Base-by-base conservation (phyloP, 805 yeast genomes). In the Candida incommunis region DNA sequence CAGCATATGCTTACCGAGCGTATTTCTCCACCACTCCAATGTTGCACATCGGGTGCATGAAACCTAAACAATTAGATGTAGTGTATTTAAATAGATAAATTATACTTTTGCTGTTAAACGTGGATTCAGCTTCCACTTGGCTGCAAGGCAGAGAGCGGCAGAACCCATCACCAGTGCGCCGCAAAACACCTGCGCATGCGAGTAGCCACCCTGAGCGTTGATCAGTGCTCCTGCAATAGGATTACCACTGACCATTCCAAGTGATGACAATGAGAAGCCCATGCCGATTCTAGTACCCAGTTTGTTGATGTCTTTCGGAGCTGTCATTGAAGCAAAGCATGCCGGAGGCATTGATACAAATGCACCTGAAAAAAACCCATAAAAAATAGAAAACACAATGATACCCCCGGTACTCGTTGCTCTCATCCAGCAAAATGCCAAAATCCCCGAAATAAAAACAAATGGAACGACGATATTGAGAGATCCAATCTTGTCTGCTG, bases 241-340 rank as follows among this genome's bases (percentile, higher is more conserved):
- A 18, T 31, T 31, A 31, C 37, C 37, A 31, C 18, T 9, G 18
- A 31, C 7, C 37, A 31, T 31, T 7, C 37, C 37, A 16, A 31
- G 37, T 4, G 37, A 31, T 7, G 37, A 9, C 9, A 31, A 5
- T 7, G 37, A 31, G 29, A 82, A 66, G 1, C 84, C 72, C 34
- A 76, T 47, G 2, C 83, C 83, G 84, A 84, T 81, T 4, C 64
- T 49, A 3, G 54, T 52, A 7, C 65, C 64, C 11, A 58, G 49
- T 23, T 53, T 43, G 9, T 51, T 48, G 34, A 57, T 42, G 35
- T 60, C 54, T 0, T 31, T 31, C 7, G 37, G 18, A 11, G 54
- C 47, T 4, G 62, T 59, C 27, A 57, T 42, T 21, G 49, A 47
- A 2, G 65, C 61, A 2, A 60, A 50, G 27, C 60, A 48, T 1